Base-by-base conservation (phyloP, 2,329 filamentous ascomycete species). In the Chrysoporthe austroafricana region DNA sequence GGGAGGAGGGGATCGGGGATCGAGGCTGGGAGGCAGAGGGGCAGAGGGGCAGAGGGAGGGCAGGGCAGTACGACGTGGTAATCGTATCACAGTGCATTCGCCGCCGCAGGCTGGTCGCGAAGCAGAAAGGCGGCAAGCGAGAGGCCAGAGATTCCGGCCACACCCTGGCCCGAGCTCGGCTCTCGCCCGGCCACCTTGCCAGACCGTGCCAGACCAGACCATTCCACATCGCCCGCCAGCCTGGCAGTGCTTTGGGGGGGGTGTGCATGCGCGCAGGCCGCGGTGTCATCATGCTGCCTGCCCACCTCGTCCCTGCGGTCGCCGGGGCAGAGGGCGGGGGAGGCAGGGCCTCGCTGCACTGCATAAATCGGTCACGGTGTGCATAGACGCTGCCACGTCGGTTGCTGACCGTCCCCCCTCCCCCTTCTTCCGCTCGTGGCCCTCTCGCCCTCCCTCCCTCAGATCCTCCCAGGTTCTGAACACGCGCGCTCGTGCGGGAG, bases 321-420 rank as follows among this genome's bases (percentile, higher is more conserved):
- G 7, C 32, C 26, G 26, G 26, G 26, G 26, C 26, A 26, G 26
- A 26, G 26, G 26, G 26, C 26, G 26, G 26, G 26, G 26, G 26
- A 26, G 26, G 26, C 26, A 26, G 26, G 26, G 26, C 26, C 26
- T 26, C 26, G 26, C 46, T 54, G 61, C 48, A 56, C 26, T 42
- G 60, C 60, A 52, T 46, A 52, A 21, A 62, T 59, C 34, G 36
- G 39, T 61, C 58, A 50, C 59, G 26, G 39, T 9, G 36, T 39
- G 6, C 43, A n/a, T 50, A 61, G 48, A 63, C 52, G 46, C 39
- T 66, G 62, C 59, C 67, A 61, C 18, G 36, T 46, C 54, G 39
- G 18, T 39, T 39, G 34, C 34, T 57, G 54, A 57, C n/a, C 39
- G 34, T 57, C 32, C 54, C 52, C 42, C 44, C 11, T 60, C n/a